Evolutionary conservation across 805 yeast species (phyloP), one percentile per base, ranked within the genome.

Genomic region (Dipodascus geniculatus): DNA sequence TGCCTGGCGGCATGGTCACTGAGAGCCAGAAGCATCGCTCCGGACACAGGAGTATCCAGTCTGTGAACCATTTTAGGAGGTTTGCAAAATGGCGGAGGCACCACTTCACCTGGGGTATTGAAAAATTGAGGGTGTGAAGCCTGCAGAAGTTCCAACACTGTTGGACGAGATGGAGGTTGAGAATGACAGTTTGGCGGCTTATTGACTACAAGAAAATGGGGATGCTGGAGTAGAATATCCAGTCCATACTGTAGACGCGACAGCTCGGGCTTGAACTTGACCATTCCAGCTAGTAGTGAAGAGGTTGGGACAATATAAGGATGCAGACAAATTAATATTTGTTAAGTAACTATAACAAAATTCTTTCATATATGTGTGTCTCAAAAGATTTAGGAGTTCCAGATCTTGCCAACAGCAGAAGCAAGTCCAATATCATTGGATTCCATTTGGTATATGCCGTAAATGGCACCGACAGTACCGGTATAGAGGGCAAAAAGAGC

Each of bases 391-490:
- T 63, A 73, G 38, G 81, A 78, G 48, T 60, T 64, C 96, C 96
- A 90, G 51, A 86, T 60, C 61, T 73, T 74, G 57, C 70, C 65
- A 44, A 87, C 63, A 54, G 91, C 74, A 54, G 82, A 87, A 54
- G 81, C 75, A 38, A 91, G 60, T 3, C 99, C 99, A 62, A 81
- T 82, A 60, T 82, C 83, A 56, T 84, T 80, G 11, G 95, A 84
- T 65, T 73, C 75, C 63, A 89, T 73, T 57, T 83, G 74, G 69
- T 89, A 93, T 53, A 91, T 73, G 56, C 98, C 99, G 64, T 84
- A 81, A 56, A 83, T 74, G 14, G 87, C 79, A 38, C 83, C 71
- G 53, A 76, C 73, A 1, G 96, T 75, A 42, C 97, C 97, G 1
- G 82, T 71, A 42, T 80, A 77, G 62, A 93, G 77, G 54, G 88